Percentiles rank a stretch among this genome's conserved stretches.
phyloP scores from a whole-genome alignment of 2,329 filamentous ascomycete species.

The Penicillium digitatum region DNA sequence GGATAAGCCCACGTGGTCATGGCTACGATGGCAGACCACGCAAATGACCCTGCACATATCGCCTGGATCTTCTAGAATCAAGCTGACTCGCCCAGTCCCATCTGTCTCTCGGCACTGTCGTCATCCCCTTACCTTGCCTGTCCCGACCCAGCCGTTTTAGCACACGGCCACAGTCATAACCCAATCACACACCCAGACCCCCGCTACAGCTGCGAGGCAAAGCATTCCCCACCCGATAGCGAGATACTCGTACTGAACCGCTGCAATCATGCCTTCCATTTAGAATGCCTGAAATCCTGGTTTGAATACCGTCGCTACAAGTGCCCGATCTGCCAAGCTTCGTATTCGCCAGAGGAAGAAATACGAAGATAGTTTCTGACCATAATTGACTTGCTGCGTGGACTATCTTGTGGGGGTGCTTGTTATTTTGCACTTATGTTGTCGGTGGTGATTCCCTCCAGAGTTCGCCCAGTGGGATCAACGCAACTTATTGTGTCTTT shows the following conservation, averaged over 20 bases:
- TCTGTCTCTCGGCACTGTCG: conserved; percentile 28
- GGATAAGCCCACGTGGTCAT: neutral
- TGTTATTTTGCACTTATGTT: neutral
- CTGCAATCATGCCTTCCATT: conserved; percentile 32
- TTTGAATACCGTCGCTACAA: conserved; percentile 28
- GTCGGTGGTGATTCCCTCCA: neutral
- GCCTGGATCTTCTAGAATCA: conserved; percentile 2
- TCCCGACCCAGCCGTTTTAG: conserved; percentile 21
- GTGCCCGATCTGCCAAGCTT: conserved; percentile 31
- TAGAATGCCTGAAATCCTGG: conserved; percentile 29
- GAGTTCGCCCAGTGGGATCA: neutral
- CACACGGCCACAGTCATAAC: conserved; percentile 7
- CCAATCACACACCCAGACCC: neutral
- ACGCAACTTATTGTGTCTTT: neutral
- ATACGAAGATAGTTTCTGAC: conserved; percentile 4
- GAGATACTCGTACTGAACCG: conserved; percentile 26
- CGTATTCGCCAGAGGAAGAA: conserved; percentile 19
- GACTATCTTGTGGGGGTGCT: neutral
- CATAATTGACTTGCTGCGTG: neutral
- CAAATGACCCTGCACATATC: neutral
- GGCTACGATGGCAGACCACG: neutral
- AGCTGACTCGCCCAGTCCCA: conserved; percentile 23
- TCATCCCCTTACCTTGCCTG: conserved; percentile 18
- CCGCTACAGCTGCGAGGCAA: conserved; percentile 2
- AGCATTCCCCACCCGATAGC: neutral